Evolutionary conservation across 495 filamentous ascomycete genomes (phyloP).

Genomic region (Diplogelasinospora grovesii): DNA sequence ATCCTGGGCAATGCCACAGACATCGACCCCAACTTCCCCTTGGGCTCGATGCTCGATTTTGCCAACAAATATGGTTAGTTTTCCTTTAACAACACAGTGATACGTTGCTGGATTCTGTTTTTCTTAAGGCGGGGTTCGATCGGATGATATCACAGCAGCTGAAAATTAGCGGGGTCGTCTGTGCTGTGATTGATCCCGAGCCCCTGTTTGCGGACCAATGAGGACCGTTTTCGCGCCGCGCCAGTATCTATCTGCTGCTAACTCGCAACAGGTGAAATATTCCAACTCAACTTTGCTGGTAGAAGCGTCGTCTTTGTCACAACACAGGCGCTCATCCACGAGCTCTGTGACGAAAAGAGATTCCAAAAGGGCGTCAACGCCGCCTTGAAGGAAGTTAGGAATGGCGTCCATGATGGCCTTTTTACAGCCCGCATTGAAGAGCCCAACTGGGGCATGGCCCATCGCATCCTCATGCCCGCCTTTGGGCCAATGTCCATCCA

Average conservation of each 20-base stretch:
- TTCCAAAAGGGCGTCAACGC: conserved; percentile 51
- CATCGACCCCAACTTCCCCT: conserved; percentile 46
- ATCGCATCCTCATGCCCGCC: conserved; percentile 58
- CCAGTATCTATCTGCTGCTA: no score
- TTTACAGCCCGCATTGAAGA: conserved; percentile 60
- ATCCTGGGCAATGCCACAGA: conserved; percentile 54
- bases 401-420: conserved; percentile 57
- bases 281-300: conserved; percentile 11
- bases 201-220: no score
- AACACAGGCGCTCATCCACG: conserved; percentile 51
- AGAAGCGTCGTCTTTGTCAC: conserved; percentile 11
- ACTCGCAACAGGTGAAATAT: conserved; percentile 12
- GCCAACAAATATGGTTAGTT: conserved; percentile 49
- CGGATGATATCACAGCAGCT: no score
- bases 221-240: no score
- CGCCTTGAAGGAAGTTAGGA: conserved; percentile 43
- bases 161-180: no score
- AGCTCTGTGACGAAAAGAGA: conserved; percentile 60
- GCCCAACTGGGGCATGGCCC: conserved; percentile 64
- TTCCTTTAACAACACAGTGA: no score
- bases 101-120: no score
- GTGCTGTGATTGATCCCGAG: no score
- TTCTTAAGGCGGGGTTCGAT: rapidly evolving
- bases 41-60: conserved; percentile 46
- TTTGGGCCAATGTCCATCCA: conserved; percentile 68